A percentile compares a stretch with the other conserved stretches of the same genome.
These are phyloP conservation scores for Paramecium sexaurelia DNA, from an alignment of 73 alveolate species.

Conservation along the genomic window DNA sequence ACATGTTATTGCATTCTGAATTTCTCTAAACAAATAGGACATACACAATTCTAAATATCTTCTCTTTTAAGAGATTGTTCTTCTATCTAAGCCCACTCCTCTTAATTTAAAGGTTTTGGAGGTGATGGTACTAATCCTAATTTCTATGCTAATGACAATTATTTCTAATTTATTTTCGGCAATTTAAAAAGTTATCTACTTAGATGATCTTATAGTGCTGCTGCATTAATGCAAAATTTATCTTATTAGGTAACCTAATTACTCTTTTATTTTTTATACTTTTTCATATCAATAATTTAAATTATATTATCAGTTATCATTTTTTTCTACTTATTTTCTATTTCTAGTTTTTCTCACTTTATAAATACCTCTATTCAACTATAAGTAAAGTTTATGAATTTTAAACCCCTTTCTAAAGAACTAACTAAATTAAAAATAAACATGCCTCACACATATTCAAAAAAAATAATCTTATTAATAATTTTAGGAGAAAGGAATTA, in stretches of 20 bases:
- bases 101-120: slow-evolving; percentile 58
- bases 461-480: no score
- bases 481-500: no score
- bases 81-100: slow-evolving; percentile 62
- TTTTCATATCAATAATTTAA: background rate
- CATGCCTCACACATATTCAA: no score
- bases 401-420: background rate
- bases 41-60: slow-evolving; percentile 54
- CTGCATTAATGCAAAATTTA: slow-evolving; percentile 51
- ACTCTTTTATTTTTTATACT: background rate
- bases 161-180: background rate
- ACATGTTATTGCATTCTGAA: slow-evolving; percentile 57
- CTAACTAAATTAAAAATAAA: no score
- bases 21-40: slow-evolving; percentile 69
- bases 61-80: slow-evolving; percentile 45
- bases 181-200: background rate
- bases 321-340: background rate
- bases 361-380: background rate
- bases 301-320: background rate
- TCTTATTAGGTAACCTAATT: background rate
- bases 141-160: slow-evolving; percentile 65
- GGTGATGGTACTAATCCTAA: slow-evolving; percentile 68
- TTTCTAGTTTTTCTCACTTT: background rate
- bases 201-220: slow-evolving; percentile 69
- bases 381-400: background rate